Evolutionary conservation across 2,329 filamentous ascomycete genomes (phyloP).

Genomic region (Ophiocordyceps camponoti-saundersi): DNA sequence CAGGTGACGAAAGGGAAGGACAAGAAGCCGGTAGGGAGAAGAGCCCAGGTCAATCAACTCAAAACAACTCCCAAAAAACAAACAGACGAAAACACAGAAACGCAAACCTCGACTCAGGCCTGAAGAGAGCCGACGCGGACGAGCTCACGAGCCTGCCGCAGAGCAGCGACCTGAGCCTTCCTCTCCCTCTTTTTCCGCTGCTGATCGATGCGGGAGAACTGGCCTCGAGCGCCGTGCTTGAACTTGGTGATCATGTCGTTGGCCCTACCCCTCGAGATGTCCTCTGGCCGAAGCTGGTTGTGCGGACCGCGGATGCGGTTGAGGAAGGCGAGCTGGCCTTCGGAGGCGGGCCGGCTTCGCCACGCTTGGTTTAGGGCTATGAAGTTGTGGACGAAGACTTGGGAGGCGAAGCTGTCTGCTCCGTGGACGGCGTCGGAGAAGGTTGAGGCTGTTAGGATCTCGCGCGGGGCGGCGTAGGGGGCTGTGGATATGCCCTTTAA

Average conservation of each 20-base stretch:
- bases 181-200: conserved; percentile 32
- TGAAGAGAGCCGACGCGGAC: conserved; percentile 38
- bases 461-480: conserved; percentile 51
- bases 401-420: conserved; percentile 62
- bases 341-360: conserved; percentile 48
- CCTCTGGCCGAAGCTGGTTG: conserved; percentile 30
- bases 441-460: conserved; percentile 46
- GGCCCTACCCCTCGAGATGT: conserved; percentile 64
- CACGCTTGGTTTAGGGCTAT: conserved; percentile 52
- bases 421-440: conserved; percentile 67
- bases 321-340: conserved; percentile 50
- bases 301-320: conserved; percentile 43
- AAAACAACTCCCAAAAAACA: background rate
- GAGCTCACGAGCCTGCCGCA: conserved; percentile 26
- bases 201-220: conserved; percentile 35
- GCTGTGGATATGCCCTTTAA: conserved; percentile 23
- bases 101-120: background rate
- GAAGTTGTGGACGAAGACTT: conserved; percentile 48
- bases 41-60: too few relatives aligned
- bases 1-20: too few relatives aligned
- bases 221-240: conserved; percentile 61
- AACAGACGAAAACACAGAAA: background rate
- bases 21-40: too few relatives aligned
- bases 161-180: conserved; percentile 18
- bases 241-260: conserved; percentile 86